Evolutionary conservation across 2,329 filamentous ascomycete genomes (phyloP).

Genomic region (Raffaelea arxii): DNA sequence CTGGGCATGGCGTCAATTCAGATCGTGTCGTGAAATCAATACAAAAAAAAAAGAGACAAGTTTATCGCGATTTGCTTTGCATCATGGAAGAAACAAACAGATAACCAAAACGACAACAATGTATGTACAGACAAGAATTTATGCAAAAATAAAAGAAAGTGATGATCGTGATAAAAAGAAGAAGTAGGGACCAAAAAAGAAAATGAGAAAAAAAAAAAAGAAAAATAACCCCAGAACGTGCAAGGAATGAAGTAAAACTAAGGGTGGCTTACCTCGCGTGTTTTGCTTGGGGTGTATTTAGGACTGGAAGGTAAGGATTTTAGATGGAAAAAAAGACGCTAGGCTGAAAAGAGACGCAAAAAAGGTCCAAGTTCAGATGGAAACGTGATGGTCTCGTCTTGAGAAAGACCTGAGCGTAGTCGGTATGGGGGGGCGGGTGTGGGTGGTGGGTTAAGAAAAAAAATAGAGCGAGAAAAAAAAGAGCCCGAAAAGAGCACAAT

Average conservation of each 20-base stretch:
- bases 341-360: not conserved
- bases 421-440: not conserved
- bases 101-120: no score
- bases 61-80: not conserved
- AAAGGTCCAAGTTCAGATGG: not conserved
- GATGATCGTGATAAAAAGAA: no score
- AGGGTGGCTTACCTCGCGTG: conserved; percentile 2
- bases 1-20: conserved; percentile 46
- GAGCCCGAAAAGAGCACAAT: conserved; percentile 1
- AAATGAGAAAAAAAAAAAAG: not conserved
- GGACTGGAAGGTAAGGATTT: not conserved
- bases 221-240: no score
- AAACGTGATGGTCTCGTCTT: no score
- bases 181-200: not conserved
- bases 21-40: not conserved
- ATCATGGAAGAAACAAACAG: not conserved
- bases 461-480: conserved; percentile 2
- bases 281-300: not conserved
- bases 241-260: not conserved
- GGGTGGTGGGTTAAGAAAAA: no score
- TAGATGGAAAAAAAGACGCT: not conserved
- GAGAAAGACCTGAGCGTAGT: no score
- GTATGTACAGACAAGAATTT: no score
- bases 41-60: not conserved
- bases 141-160: no score